phyloP scores from a whole-genome alignment of 1,284 basidiomycete species.

The Ustilago curta region DNA sequence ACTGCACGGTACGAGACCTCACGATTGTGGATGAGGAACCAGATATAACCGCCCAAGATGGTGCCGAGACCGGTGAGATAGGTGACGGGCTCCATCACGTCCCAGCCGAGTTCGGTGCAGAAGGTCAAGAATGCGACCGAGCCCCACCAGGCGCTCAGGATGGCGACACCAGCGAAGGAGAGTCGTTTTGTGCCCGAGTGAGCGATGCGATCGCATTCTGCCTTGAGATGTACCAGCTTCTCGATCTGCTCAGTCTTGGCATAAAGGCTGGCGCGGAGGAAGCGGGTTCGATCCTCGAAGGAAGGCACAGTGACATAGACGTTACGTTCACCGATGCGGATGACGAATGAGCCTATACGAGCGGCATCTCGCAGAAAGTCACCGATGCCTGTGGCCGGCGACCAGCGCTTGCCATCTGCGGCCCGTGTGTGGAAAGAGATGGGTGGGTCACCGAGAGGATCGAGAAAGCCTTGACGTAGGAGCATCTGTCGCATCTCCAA shows the following conservation, averaged over 20 bases:
- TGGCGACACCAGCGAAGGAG: slow-evolving; percentile 55
- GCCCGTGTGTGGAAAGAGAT: slow-evolving; percentile 61
- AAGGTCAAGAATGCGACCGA: slow-evolving; percentile 59
- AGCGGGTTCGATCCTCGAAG: slow-evolving; percentile 61
- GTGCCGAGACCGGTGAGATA: slow-evolving; percentile 61
- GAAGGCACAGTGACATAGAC: slow-evolving; percentile 57
- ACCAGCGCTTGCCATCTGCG: slow-evolving; percentile 59
- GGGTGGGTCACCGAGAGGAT: slow-evolving; percentile 53
- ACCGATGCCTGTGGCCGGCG: slow-evolving; percentile 61
- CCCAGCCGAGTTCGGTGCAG: slow-evolving; percentile 57
- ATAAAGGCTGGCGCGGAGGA: slow-evolving; percentile 50
- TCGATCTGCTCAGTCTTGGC: slow-evolving; percentile 59
- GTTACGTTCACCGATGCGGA: slow-evolving; percentile 55
- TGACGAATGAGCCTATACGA: slow-evolving; percentile 57
- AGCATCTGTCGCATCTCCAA: slow-evolving; percentile 45
- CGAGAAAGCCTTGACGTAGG: slow-evolving; percentile 46
- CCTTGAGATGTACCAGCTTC: slow-evolving; percentile 54
- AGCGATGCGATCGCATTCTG: slow-evolving; percentile 58
- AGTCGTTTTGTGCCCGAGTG: slow-evolving; percentile 53
- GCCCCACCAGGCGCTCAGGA: slow-evolving; percentile 57
- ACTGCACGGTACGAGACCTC: slow-evolving; percentile 62
- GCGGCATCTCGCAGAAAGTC: slow-evolving; percentile 62
- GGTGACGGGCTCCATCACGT: slow-evolving; percentile 57
- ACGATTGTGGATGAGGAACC: slow-evolving; percentile 62
- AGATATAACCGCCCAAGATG: slow-evolving; percentile 59